Conservation (phyloP, 805 yeast species). For the Ogataea pilisensis region DNA sequence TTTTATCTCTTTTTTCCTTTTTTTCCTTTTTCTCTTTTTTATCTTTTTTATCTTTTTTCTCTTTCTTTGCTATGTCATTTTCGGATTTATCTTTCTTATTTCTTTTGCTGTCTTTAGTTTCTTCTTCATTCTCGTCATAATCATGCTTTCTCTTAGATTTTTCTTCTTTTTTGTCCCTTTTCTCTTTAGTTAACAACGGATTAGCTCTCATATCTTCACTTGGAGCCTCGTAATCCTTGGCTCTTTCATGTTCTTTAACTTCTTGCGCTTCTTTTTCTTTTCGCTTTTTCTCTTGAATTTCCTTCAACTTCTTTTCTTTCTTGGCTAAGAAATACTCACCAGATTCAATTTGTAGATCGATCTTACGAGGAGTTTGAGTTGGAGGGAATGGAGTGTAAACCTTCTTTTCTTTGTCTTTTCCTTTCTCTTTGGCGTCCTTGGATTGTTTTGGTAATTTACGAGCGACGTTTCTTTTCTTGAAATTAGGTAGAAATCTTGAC, state of each 20-base stretch:
- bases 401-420: conserved; percentile 50
- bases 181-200: conserved; percentile 30
- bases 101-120: conserved; percentile 27
- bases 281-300: conserved; percentile 70
- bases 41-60: conserved; percentile 12
- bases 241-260: conserved; percentile 63
- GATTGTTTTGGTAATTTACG: conserved; percentile 79
- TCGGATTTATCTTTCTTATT: conserved; percentile 10
- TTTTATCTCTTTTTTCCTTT: conserved; percentile 1
- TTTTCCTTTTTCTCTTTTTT: conserved; percentile 6
- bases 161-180: conserved; percentile 27
- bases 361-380: conserved; percentile 91
- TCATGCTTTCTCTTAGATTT: conserved; percentile 12
- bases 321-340: conserved; percentile 96
- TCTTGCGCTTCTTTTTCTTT: conserved; percentile 70
- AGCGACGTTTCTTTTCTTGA: conserved; percentile 93
- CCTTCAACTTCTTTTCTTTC: conserved; percentile 70
- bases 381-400: conserved; percentile 99
- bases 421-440: conserved; percentile 43
- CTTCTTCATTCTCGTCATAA: conserved; percentile 26
- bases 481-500: conserved; percentile 93
- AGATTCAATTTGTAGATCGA: conserved; percentile 94
- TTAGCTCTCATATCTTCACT: conserved; percentile 50
- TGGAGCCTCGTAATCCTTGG: conserved; percentile 82
- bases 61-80: conserved; percentile 11